Percentiles rank a stretch among this genome's conserved stretches.
Conservation (phyloP, 1,284 basidiomycete species). For the Mycosarcoma maydis region DNA sequence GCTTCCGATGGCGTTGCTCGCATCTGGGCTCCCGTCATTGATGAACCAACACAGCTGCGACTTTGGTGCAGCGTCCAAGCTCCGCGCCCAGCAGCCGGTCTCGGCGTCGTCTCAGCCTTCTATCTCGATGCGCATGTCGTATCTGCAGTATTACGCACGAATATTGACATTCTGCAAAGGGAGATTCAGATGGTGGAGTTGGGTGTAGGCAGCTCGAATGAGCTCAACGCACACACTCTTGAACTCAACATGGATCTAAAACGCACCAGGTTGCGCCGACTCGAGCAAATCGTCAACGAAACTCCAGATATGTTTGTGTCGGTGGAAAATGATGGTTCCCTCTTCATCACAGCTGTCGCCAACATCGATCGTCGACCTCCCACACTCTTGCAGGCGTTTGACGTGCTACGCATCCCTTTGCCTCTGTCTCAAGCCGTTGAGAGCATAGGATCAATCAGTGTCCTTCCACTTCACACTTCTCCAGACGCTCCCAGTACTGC, state of each 20-base stretch:
- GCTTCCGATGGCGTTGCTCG: constrained; percentile 46
- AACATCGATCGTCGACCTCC: constrained; percentile 55
- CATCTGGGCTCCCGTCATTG: constrained; percentile 56
- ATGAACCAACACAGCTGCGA: constrained; percentile 50
- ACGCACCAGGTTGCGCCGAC: constrained; percentile 35
- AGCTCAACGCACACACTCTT: constrained; percentile 13
- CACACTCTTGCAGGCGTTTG: constrained; percentile 47
- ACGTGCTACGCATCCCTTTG: constrained; percentile 42
- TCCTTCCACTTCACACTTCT: constrained; percentile 17
- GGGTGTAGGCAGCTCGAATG: constrained; percentile 22
- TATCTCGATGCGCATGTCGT: constrained; percentile 43
- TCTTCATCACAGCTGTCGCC: constrained; percentile 49
- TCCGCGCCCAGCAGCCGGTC: background rate
- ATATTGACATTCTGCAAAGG: constrained; percentile 38
- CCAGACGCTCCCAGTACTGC: constrained; percentile 28
- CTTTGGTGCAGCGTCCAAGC: constrained; percentile 45
- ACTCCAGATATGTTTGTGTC: constrained; percentile 54
- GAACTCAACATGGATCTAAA: constrained; percentile 45
- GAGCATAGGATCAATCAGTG: constrained; percentile 10
- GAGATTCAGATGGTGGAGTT: constrained; percentile 54
- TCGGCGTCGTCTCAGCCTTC: constrained; percentile 5
- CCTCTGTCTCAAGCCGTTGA: constrained; percentile 1
- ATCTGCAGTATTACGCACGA: constrained; percentile 34
- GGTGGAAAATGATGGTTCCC: constrained; percentile 22
- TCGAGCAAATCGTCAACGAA: constrained; percentile 52